These are phyloP conservation scores for Heterobasidion occidentale DNA, from an alignment of 1,284 basidiomycete species.

Conservation along the genomic window DNA sequence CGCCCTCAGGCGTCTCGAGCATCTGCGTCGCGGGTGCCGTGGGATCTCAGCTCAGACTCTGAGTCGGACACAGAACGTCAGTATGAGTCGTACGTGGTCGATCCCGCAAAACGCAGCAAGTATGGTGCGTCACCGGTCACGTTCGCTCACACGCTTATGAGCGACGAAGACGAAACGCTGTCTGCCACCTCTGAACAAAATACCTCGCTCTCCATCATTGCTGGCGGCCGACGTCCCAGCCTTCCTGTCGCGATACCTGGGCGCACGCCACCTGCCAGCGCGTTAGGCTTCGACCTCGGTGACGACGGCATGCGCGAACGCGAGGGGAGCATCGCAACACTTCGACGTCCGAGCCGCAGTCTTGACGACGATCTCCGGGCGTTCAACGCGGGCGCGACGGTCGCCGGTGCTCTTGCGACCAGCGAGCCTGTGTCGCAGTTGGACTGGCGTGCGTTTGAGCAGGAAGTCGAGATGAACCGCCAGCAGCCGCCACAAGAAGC, in stretches of 20 bases:
- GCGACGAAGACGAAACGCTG: slow-evolving; percentile 10
- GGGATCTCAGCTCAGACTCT: slow-evolving; percentile 30
- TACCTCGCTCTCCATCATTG: slow-evolving; percentile 2
- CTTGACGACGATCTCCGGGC: slow-evolving; percentile 36
- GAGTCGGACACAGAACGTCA: slow-evolving; percentile 17
- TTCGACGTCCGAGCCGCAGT: slow-evolving; percentile 46
- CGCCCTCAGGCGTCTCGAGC: slow-evolving; percentile 9
- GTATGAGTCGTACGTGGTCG: slow-evolving; percentile 14
- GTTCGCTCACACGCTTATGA: slow-evolving; percentile 7
- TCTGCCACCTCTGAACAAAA: slow-evolving; percentile 10
- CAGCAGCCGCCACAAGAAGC: neutral
- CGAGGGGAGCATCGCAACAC: slow-evolving; percentile 39
- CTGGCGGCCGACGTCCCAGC: slow-evolving; percentile 9
- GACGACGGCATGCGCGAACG: slow-evolving; percentile 26
- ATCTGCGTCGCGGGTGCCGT: slow-evolving; percentile 17
- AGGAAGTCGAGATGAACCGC: slow-evolving; percentile 15
- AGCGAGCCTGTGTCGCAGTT: slow-evolving; percentile 16
- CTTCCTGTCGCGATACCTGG: slow-evolving; percentile 8
- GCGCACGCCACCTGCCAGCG: slow-evolving; percentile 5
- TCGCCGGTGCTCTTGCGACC: slow-evolving; percentile 14
- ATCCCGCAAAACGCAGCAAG: slow-evolving; percentile 9
- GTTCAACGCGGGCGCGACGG: slow-evolving; percentile 10
- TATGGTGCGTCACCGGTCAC: slow-evolving; percentile 9
- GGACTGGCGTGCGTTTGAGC: slow-evolving; percentile 35
- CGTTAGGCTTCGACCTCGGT: slow-evolving; percentile 19